These are phyloP conservation scores for Gossypioides kirkii DNA, from an alignment of 345 rosid genomes.

Conservation along the genomic window DNA sequence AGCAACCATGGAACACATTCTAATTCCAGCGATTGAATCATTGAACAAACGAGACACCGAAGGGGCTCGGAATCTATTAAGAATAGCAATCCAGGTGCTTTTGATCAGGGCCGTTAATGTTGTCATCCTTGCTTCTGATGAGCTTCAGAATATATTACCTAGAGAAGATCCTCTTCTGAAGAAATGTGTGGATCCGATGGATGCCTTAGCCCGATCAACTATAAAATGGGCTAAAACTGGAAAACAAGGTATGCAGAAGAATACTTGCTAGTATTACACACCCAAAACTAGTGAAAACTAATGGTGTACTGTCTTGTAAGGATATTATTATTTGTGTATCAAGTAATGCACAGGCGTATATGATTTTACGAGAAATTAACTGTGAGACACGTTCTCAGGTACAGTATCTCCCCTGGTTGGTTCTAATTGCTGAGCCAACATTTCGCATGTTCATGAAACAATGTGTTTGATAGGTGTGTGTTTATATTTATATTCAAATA, in stretches of 20 bases:
- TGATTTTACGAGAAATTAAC: background rate
- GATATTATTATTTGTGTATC: background rate
- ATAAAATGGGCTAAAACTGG: constrained; percentile 44
- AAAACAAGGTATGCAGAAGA: constrained; percentile 10
- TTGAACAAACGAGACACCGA: constrained; percentile 43
- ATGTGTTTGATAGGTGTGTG: background rate
- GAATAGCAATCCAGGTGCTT: constrained; percentile 56
- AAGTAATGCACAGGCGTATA: background rate
- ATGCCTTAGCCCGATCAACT: constrained; percentile 52
- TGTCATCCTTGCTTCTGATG: constrained; percentile 62
- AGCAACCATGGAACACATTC: constrained; percentile 47
- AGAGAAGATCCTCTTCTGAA: constrained; percentile 50
- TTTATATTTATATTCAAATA: background rate
- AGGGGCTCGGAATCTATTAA: constrained; percentile 55
- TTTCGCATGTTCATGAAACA: background rate
- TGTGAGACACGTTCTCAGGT: background rate
- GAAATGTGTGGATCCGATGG: constrained; percentile 63
- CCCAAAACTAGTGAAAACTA: background rate
- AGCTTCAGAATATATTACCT: constrained; percentile 47
- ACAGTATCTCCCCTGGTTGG: background rate
- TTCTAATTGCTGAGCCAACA: background rate
- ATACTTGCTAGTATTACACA: background rate
- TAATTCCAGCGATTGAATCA: constrained; percentile 47
- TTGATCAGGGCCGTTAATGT: constrained; percentile 50
- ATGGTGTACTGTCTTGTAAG: background rate